Percentiles rank a stretch among this genome's conserved stretches.
Evolutionary conservation across 148 eudicot genomes (phyloP).

Genomic region (Arbutus unedo): DNA sequence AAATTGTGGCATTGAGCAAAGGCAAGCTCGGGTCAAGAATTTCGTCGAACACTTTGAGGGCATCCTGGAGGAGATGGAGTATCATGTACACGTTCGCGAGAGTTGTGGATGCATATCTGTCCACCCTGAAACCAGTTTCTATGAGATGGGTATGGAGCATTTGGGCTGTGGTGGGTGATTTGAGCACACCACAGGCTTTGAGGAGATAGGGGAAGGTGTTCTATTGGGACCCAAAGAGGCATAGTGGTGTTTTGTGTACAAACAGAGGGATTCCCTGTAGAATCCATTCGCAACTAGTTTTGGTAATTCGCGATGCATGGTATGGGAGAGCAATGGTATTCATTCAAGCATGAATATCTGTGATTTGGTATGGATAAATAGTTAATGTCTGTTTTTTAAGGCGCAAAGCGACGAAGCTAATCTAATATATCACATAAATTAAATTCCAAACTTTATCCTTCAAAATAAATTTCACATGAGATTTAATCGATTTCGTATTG

Average conservation of each 20-base stretch:
- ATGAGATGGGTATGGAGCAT: slow-evolving; percentile 64
- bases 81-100: slow-evolving; percentile 57
- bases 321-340: background rate
- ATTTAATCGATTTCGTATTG: too few relatives aligned
- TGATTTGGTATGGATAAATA: too few relatives aligned
- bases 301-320: slow-evolving; percentile 34
- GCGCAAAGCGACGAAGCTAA: too few relatives aligned
- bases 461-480: too few relatives aligned
- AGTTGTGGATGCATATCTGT: slow-evolving; percentile 48
- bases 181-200: slow-evolving; percentile 61
- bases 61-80: slow-evolving; percentile 29
- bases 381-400: too few relatives aligned
- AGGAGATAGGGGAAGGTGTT: slow-evolving; percentile 65
- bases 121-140: slow-evolving; percentile 46
- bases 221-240: slow-evolving; percentile 32
- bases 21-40: slow-evolving; percentile 27
- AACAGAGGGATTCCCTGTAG: slow-evolving; percentile 39
- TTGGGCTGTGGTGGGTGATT: slow-evolving; percentile 38
- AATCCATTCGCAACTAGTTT: slow-evolving; percentile 47
- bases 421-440: too few relatives aligned
- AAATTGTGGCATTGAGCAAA: slow-evolving; percentile 33
- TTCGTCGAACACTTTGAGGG: slow-evolving; percentile 45
- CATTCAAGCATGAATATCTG: too few relatives aligned
- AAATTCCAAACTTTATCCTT: too few relatives aligned
- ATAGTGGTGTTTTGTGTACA: slow-evolving; percentile 45